Evolutionary conservation across 768 basidiomycete genomes (phyloP).

Genomic region (Podaxis sp.): DNA sequence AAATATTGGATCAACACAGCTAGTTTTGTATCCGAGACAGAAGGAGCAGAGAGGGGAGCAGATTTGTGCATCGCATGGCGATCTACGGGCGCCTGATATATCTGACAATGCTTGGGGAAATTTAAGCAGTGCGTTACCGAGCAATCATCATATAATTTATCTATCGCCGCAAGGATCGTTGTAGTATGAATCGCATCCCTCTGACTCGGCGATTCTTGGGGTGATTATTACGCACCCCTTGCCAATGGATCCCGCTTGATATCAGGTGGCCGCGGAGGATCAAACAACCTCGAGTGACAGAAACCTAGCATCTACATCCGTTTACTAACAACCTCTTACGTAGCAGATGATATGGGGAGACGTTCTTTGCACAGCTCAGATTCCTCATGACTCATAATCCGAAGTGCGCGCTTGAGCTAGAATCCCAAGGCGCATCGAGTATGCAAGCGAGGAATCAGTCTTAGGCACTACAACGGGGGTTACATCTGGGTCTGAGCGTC

Average conservation of each 20-base stretch:
- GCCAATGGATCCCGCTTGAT: not conserved
- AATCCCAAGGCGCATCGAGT: not conserved
- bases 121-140: not conserved
- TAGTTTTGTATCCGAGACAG: not conserved
- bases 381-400: conserved; percentile 11
- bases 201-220: too few relatives aligned
- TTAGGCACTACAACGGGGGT: not conserved
- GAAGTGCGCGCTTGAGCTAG: conserved; percentile 1
- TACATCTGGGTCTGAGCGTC: too few relatives aligned
- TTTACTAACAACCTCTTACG: conserved; percentile 6
- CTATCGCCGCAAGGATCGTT: too few relatives aligned
- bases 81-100: not conserved
- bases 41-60: not conserved
- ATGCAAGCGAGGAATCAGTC: not conserved
- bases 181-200: too few relatives aligned
- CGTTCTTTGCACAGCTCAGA: not conserved
- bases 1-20: not conserved
- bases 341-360: not conserved
- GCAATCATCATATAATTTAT: not conserved
- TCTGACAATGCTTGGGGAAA: not conserved
- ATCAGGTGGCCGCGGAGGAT: conserved; percentile 6
- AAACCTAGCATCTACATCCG: not conserved
- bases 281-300: not conserved
- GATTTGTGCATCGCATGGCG: not conserved
- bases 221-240: too few relatives aligned